Evolutionary conservation across 2,329 filamentous ascomycete species (phyloP).

Genomic region (Microsporum ferrugineum): DNA sequence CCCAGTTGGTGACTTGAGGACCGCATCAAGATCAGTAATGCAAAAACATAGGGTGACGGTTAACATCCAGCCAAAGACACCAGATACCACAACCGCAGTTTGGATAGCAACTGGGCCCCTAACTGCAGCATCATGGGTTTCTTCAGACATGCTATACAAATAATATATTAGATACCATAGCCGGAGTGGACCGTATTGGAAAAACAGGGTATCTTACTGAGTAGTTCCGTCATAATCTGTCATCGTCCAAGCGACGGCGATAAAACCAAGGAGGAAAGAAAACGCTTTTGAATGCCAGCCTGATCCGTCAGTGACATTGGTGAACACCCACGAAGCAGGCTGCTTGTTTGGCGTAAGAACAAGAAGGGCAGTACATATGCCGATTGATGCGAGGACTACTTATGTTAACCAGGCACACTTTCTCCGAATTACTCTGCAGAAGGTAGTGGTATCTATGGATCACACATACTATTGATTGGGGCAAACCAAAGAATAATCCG

Average conservation of each 20-base stretch:
- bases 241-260: slow-evolving; percentile 45
- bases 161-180: slow-evolving; percentile 11
- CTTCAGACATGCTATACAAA: slow-evolving; percentile 49
- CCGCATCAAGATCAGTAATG: slow-evolving; percentile 45
- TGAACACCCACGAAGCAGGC: slow-evolving; percentile 49
- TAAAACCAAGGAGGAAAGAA: slow-evolving; percentile 49
- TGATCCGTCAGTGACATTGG: slow-evolving; percentile 49
- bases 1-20: slow-evolving; percentile 47
- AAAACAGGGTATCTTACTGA: slow-evolving; percentile 37
- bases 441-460: neutral
- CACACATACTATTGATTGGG: slow-evolving; percentile 48
- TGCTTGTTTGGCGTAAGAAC: slow-evolving; percentile 50
- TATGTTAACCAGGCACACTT: neutral
- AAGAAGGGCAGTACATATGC: slow-evolving; percentile 49
- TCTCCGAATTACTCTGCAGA: neutral
- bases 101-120: slow-evolving; percentile 50
- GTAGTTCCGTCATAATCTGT: slow-evolving; percentile 58
- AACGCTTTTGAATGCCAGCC: slow-evolving; percentile 52
- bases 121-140: slow-evolving; percentile 52
- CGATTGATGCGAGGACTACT: slow-evolving; percentile 47
- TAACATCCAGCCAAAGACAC: slow-evolving; percentile 49
- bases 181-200: slow-evolving; percentile 14
- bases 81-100: slow-evolving; percentile 49
- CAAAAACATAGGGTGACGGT: slow-evolving; percentile 55
- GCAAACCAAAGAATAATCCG: slow-evolving; percentile 54